phyloP scores from a whole-genome alignment of 2,329 filamentous ascomycete genomes.

The Beauveria australis region DNA sequence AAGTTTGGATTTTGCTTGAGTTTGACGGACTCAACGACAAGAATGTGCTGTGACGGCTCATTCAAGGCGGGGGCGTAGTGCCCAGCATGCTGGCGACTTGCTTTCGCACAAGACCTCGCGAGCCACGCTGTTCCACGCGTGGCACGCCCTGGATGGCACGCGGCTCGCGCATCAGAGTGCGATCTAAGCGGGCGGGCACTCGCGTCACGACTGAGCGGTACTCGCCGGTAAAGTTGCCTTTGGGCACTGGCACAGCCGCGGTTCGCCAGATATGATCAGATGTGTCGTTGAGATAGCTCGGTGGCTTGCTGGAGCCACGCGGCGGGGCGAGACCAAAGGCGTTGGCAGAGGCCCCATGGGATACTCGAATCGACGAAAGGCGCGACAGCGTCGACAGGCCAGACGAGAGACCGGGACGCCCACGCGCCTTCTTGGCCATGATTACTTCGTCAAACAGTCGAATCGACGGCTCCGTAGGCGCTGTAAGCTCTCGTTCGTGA shows the following conservation, averaged over 20 bases:
- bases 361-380: conserved; percentile 50
- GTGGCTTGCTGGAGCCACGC: conserved; percentile 30
- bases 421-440: conserved; percentile 63
- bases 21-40: not conserved
- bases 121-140: conserved; percentile 44
- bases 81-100: conserved; percentile 45
- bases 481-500: conserved; percentile 64
- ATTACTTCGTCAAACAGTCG: conserved; percentile 81
- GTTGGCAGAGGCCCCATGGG: conserved; percentile 40
- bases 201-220: conserved; percentile 53
- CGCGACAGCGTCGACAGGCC: conserved; percentile 44
- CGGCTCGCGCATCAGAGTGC: conserved; percentile 83
- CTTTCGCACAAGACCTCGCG: conserved; percentile 44
- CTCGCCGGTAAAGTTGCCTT: conserved; percentile 53
- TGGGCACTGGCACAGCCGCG: conserved; percentile 51
- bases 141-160: conserved; percentile 85
- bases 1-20: not conserved
- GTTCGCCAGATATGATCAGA: conserved; percentile 75
- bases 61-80: conserved; percentile 30
- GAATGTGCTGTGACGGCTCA: not conserved
- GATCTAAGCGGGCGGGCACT: conserved; percentile 77
- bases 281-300: conserved; percentile 61
- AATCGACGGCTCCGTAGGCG: conserved; percentile 54
- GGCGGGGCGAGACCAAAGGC: conserved; percentile 29
- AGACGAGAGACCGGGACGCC: conserved; percentile 56